phyloP scores from a whole-genome alignment of 2,329 filamentous ascomycete genomes.

The Fusarium brevicatenulatum region DNA sequence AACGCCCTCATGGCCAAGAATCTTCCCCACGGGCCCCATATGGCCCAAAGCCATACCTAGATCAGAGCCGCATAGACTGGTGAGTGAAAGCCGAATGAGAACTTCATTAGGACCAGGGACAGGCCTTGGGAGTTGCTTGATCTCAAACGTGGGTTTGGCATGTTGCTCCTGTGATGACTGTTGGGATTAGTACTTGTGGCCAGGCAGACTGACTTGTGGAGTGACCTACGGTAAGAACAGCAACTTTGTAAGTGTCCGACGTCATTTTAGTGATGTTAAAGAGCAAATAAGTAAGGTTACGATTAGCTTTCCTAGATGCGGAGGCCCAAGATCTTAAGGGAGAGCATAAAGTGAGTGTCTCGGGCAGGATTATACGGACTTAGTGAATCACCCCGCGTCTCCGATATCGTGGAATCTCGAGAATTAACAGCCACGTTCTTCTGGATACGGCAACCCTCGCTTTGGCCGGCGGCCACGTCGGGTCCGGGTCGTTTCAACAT shows the following conservation, averaged over 20 bases:
- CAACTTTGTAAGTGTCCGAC: conserved; percentile 15
- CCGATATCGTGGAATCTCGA: neutral
- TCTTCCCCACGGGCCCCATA: conserved; percentile 48
- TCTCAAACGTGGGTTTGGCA: conserved; percentile 17
- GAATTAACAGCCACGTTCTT: neutral
- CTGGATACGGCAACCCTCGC: neutral
- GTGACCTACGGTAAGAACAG: conserved; percentile 17
- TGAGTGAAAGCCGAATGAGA: conserved; percentile 50
- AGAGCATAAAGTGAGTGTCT: neutral
- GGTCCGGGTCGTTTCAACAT: conserved; percentile 28
- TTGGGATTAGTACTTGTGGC: neutral
- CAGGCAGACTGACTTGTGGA: no score
- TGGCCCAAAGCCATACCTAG: conserved; percentile 51
- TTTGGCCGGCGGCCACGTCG: conserved; percentile 5
- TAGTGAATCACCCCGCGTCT: neutral
- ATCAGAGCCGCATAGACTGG: conserved; percentile 54
- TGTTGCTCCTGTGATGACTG: conserved; percentile 20
- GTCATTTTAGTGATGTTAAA: neutral
- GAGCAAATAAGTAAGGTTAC: neutral
- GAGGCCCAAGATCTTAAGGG: neutral
- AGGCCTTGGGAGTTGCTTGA: conserved; percentile 15
- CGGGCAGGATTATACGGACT: neutral
- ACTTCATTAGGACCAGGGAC: conserved; percentile 39
- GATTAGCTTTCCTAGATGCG: neutral
- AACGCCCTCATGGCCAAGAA: conserved; percentile 58